These are phyloP conservation scores for Endoconidiophora laricicola DNA, from an alignment of 2,329 filamentous ascomycete species.

Conservation along the genomic window DNA sequence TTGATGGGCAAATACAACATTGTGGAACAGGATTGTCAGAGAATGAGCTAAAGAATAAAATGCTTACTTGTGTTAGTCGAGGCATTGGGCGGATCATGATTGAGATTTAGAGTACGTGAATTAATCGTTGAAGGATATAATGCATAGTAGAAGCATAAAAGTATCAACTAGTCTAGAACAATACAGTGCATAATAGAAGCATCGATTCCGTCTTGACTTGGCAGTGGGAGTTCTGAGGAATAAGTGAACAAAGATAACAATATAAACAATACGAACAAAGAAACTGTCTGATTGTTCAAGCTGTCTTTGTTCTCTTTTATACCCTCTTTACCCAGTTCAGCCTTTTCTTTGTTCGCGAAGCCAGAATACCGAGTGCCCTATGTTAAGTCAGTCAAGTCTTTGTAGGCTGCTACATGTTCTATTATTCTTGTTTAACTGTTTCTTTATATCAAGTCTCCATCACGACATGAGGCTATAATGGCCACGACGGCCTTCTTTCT, in stretches of 20 bases:
- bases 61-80: slow-evolving; percentile 37
- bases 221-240: background rate
- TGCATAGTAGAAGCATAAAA: background rate
- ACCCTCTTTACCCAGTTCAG: too few relatives aligned
- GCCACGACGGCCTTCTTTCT: background rate
- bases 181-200: background rate
- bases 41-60: slow-evolving; percentile 27
- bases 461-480: background rate
- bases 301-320: background rate
- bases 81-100: slow-evolving; percentile 32
- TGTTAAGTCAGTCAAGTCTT: background rate
- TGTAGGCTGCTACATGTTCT: background rate
- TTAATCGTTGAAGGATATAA: background rate
- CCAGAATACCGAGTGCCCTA: too few relatives aligned
- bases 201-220: too few relatives aligned
- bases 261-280: too few relatives aligned
- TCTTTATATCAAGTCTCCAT: background rate
- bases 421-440: background rate
- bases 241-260: background rate
- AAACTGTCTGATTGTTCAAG: background rate
- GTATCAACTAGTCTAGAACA: background rate
- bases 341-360: too few relatives aligned
- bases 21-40: slow-evolving; percentile 30
- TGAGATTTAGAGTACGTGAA: slow-evolving; percentile 23
- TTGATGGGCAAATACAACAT: slow-evolving; percentile 29